Evolutionary conservation across 805 yeast species (phyloP), one percentile per base, ranked within the genome.

Genomic region (Saturnispora dispora): DNA sequence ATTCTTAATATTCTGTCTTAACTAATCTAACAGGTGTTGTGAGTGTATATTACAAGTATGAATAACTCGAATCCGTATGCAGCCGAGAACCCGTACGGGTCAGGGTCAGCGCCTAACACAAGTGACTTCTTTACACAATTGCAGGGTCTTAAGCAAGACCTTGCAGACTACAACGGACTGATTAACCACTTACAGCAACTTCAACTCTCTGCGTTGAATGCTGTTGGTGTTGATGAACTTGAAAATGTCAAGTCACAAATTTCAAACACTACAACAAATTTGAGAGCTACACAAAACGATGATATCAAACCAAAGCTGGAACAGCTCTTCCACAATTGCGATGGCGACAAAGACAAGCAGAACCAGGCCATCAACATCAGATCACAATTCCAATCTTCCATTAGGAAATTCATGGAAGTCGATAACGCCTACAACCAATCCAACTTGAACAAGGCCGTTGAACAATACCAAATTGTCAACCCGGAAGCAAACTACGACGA

Each of bases 291-390:
- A 60, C 95, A 91, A 63, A 75, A 77, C 56, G 59, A 62, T 36
- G 75, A 77, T 52, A 79, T 93, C 65, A 90, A 88, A 69, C 69
- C 74, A 54, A 78, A 88, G 63, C 83, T 93, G 66, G 87, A 88
- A 67, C 71, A 76, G 55, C 82, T 87, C 49, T 95, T 88, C 69
- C 77, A 82, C 55, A 74, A 75, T 48, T 84, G 87, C 39, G 78
- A 78, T 45, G 76, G 74, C 48, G 96, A 89, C 71, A 71, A 79
- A 45, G 86, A 93, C 61, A 88, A 88, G 69, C 81, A 81, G 63
- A 87, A 86, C 55, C 98, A 93, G 73, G 95, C 95, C 43, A 96
- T 90, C 66, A 85, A 85, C 63, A 77, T 85, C 51, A 85, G 95
- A 74, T 82, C 81, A 63, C 82, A 85, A 64, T 93, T 93, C 66